phyloP scores from a whole-genome alignment of 352 stramenopile species.

The Phytophthora citricola region DNA sequence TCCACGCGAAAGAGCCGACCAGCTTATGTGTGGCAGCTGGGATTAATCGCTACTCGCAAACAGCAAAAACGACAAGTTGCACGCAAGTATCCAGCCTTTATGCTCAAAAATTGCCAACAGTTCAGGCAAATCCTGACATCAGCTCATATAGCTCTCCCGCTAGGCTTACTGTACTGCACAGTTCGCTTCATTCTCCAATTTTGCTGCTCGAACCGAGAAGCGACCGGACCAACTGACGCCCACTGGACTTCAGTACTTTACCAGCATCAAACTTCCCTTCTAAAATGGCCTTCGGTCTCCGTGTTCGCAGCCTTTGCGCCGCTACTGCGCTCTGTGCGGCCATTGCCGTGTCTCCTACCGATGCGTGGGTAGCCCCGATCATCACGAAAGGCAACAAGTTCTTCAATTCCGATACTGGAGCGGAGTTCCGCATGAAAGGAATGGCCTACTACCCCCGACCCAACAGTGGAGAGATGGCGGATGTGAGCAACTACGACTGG shows the following conservation, averaged over 20 bases:
- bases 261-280: background rate
- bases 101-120: conserved; percentile 2
- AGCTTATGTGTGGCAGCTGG: conserved; percentile 17
- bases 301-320: conserved; percentile 26
- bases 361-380: conserved; percentile 60
- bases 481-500: conserved; percentile 70
- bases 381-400: conserved; percentile 86
- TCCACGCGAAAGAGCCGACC: conserved; percentile 5
- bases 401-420: conserved; percentile 70
- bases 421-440: conserved; percentile 78
- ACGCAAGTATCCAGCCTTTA: conserved; percentile 26
- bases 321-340: conserved; percentile 23
- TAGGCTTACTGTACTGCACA: conserved; percentile 1
- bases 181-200: conserved; percentile 33
- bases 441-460: conserved; percentile 78
- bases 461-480: conserved; percentile 64
- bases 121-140: conserved; percentile 18
- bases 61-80: conserved; percentile 23
- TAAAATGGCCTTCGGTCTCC: conserved; percentile 31
- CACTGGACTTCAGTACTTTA: conserved; percentile 30
- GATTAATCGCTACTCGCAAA: conserved; percentile 30
- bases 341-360: conserved; percentile 14
- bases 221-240: conserved; percentile 21
- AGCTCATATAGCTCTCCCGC: conserved; percentile 24
- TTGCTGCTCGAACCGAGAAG: conserved; percentile 35